Percentiles rank a stretch among this genome's conserved stretches.
phyloP scores from a whole-genome alignment of 2,329 filamentous ascomycete species.

The Fonsecaea nubica region DNA sequence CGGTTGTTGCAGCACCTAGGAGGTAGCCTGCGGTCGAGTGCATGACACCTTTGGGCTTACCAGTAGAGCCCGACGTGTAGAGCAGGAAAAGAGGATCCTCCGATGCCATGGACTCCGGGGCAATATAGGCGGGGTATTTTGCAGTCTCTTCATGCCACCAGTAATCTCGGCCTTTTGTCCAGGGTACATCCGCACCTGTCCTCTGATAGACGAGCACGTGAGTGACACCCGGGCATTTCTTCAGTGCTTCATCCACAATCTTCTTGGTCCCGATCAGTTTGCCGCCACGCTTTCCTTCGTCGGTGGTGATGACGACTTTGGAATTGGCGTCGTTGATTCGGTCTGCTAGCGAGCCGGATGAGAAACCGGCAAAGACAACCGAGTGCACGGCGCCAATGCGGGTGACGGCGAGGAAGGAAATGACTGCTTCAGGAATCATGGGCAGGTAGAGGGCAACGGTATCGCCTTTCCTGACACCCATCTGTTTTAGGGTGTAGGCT shows the following conservation, averaged over 20 bases:
- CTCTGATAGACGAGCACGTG: conserved; percentile 92
- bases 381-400: conserved; percentile 97
- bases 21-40: conserved; percentile 96
- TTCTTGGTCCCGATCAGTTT: conserved; percentile 99
- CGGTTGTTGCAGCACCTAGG: conserved; percentile 88
- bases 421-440: conserved; percentile 96
- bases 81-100: conserved; percentile 97
- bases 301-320: conserved; percentile 93
- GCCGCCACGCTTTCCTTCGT: conserved; percentile 97
- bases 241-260: conserved; percentile 92
- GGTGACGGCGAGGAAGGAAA: conserved; percentile 87
- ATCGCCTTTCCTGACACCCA: conserved; percentile 96
- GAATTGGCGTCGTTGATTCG: conserved; percentile 89
- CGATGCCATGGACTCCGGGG: conserved; percentile 85
- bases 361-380: conserved; percentile 97
- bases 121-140: conserved; percentile 92
- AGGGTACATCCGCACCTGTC: conserved; percentile 89
- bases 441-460: conserved; percentile 96
- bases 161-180: conserved; percentile 84
- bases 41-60: conserved; percentile 98
- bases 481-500: conserved; percentile 87
- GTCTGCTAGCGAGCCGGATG: conserved; percentile 91
- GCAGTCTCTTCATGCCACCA: conserved; percentile 99
- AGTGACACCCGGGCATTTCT: conserved; percentile 88
- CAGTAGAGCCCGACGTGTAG: conserved; percentile 96